These are phyloP conservation scores for Umbelopsis sp. DNA, from an alignment of 371 early-diverging fungal genomes.

Conservation along the genomic window DNA sequence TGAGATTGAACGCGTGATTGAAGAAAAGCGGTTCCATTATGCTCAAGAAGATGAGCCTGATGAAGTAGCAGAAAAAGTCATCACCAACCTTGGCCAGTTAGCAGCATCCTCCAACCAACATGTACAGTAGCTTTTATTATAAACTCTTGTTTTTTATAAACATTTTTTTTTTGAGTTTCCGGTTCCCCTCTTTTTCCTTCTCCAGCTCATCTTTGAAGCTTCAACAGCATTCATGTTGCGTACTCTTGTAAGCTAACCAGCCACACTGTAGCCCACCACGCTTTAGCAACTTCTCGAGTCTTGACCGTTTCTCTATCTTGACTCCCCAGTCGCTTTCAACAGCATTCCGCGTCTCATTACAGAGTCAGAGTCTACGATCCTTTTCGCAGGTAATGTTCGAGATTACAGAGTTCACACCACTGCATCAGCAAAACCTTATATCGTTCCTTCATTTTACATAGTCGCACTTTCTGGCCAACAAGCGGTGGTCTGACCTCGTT, in stretches of 20 bases:
- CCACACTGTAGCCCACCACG: no score
- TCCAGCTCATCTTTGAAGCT: slow-evolving; percentile 2
- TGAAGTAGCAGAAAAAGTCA: slow-evolving; percentile 20
- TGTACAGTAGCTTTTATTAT: background rate
- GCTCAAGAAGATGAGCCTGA: slow-evolving; percentile 21
- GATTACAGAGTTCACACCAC: background rate
- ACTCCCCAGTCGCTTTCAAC: slow-evolving; percentile 1
- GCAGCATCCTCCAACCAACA: slow-evolving; percentile 12
- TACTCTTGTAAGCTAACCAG: background rate
- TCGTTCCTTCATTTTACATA: background rate
- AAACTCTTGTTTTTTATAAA: background rate
- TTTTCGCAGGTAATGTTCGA: slow-evolving; percentile 2
- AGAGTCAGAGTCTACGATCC: background rate
- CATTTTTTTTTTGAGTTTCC: background rate
- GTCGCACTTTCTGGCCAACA: slow-evolving; percentile 7
- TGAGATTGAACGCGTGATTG: slow-evolving; percentile 19
- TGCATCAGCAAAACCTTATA: background rate
- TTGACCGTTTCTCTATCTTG: background rate
- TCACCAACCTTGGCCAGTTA: slow-evolving; percentile 7
- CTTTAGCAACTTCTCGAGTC: background rate
- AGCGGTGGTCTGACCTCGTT: slow-evolving; percentile 38
- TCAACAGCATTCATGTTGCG: slow-evolving; percentile 15
- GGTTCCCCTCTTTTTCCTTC: background rate
- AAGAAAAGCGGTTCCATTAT: slow-evolving; percentile 21
- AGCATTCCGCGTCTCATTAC: background rate